Evolutionary conservation across 768 basidiomycete genomes (phyloP).

Genomic region (Mycena leptocephala): DNA sequence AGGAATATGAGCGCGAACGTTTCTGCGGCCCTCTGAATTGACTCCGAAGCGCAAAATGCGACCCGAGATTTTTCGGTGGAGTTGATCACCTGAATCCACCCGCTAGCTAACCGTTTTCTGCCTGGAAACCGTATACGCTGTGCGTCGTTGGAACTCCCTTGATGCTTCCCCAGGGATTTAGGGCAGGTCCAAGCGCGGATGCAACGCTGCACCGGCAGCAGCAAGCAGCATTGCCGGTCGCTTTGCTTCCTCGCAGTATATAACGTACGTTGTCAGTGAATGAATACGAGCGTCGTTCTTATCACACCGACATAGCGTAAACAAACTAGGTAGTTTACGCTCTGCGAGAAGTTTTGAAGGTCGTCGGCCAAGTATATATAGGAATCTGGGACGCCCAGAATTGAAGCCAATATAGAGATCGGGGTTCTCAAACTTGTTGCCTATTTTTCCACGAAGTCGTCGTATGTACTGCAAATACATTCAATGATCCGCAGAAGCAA

Average conservation of each 20-base stretch:
- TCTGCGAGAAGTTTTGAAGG: slow-evolving; percentile 28
- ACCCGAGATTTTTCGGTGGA: neutral
- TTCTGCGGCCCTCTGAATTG: neutral
- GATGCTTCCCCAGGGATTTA: slow-evolving; percentile 28
- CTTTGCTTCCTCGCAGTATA: slow-evolving; percentile 21
- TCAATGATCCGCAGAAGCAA: slow-evolving; percentile 20
- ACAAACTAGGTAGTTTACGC: slow-evolving; percentile 22
- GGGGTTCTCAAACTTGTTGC: slow-evolving; percentile 19
- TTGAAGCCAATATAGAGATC: slow-evolving; percentile 28
- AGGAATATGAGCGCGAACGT: neutral
- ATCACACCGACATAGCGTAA: slow-evolving; percentile 20
- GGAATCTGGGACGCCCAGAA: slow-evolving; percentile 22
- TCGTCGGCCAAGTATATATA: slow-evolving; percentile 28
- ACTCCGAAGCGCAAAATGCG: neutral
- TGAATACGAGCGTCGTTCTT: slow-evolving; percentile 19
- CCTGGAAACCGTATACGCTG: slow-evolving; percentile 4
- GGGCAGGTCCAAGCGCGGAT: slow-evolving; percentile 24
- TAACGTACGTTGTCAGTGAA: slow-evolving; percentile 17
- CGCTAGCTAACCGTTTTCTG: slow-evolving; percentile 17
- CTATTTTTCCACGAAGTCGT: slow-evolving; percentile 25
- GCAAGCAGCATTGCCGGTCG: slow-evolving; percentile 23
- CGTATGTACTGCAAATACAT: slow-evolving; percentile 22
- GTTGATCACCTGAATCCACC: slow-evolving; percentile 26
- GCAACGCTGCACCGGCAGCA: slow-evolving; percentile 21
- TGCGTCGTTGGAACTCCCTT: slow-evolving; percentile 20